These are phyloP conservation scores for Jamesozyma rosinii DNA, from an alignment of 805 yeast genomes.

Conservation along the genomic window DNA sequence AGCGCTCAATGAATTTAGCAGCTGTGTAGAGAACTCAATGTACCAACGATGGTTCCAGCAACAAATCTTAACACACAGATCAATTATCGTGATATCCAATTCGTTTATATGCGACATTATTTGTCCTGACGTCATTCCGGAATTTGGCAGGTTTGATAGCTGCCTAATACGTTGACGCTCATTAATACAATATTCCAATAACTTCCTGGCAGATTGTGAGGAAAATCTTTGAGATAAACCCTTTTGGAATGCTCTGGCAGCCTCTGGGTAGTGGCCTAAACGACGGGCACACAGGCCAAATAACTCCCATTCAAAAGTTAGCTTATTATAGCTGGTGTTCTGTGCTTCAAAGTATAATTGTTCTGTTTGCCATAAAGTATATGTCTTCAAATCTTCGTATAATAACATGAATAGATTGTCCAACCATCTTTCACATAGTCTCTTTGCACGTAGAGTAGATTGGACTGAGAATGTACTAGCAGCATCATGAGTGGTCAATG, in stretches of 20 bases:
- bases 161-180: constrained; percentile 34
- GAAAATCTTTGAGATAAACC: constrained; percentile 72
- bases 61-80: constrained; percentile 61
- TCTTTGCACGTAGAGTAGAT: constrained; percentile 42
- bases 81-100: constrained; percentile 51
- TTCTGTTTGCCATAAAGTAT: constrained; percentile 91
- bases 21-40: constrained; percentile 70
- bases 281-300: constrained; percentile 80
- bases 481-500: background rate
- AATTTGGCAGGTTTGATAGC: constrained; percentile 14
- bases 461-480: constrained; percentile 12
- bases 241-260: constrained; percentile 69
- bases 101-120: constrained; percentile 26
- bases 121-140: constrained; percentile 25
- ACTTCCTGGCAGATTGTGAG: constrained; percentile 64
- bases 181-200: constrained; percentile 54
- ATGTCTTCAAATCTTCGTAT: constrained; percentile 69
- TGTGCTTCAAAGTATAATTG: constrained; percentile 81
- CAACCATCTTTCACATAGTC: constrained; percentile 70
- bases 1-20: constrained; percentile 47
- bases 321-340: constrained; percentile 65
- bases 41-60: constrained; percentile 99
- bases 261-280: constrained; percentile 78
- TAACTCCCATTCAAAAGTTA: constrained; percentile 86
- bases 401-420: constrained; percentile 63